Base-by-base conservation (phyloP, 306 rosid species). In the Ziziphus jujuba region DNA sequence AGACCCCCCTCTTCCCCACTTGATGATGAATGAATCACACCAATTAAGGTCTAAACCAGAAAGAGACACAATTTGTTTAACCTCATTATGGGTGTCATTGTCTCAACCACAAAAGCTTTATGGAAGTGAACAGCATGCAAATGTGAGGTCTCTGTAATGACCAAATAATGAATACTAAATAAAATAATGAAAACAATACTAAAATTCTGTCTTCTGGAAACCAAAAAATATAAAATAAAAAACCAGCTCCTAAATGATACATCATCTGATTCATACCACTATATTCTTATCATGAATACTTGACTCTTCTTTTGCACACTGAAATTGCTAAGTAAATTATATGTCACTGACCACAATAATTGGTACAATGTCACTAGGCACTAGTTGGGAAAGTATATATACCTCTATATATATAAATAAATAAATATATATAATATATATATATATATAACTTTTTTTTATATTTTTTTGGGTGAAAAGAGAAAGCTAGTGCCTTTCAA, bases 331-430 rank as follows among this genome's bases (percentile, higher is more conserved):
- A 50, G 7, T 20, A 63, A 63, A 45, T 48, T 25, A 24, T 17
- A 48, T 14, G 56, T 63, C 44, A 25, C 69, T 24, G 20, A 50
- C 20, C 44, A 17, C 70, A 50, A 65, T 50, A 50, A 65, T 65
- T 65, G 59, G 59, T 47, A 35, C 58, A 31, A 13, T 25, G 45
- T 63, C 67, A 63, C 67, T 45, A 47, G 23, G 5, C 67, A 65
- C 20, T 50, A 50, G 22, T 56, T 50, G 43, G 11, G 20, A 63
- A 28, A 59, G 45, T 1, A 12, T 40, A 36, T 2, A 40, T 40
- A 10, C 10, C 10, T 40, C 10, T 3, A 9, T 40, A 40, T 10
- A 40, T 40, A 40, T 40, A 40, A 36, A 36, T 5, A 36, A 40
- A 40, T 9, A n/a, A n/a, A n/a, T n/a, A n/a, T n/a, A n/a, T n/a